Evolutionary conservation across 129 eudicot species (phyloP), one percentile per base, ranked within the genome.

Genomic region (Heracleum sosnowskyi): DNA sequence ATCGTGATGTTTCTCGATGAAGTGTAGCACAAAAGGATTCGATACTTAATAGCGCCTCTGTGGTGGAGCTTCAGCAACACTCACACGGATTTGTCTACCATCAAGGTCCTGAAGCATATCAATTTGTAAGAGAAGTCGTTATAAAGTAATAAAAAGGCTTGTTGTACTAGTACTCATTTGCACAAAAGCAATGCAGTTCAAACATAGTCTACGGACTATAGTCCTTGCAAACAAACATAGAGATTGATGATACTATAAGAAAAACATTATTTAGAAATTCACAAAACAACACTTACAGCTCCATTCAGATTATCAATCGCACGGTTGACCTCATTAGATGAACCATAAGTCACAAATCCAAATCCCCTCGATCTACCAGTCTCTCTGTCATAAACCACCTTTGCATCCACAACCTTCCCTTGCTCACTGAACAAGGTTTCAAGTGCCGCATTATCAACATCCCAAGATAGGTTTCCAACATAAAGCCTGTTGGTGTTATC

Each of bases 301-400:
- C 97, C 98, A 62, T 95, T 86, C 84, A 95, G 79, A 24, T 88
- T 79, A 57, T 89, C 88, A 77, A 95, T 86, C 1, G 98, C 98
- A 69, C 81, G 85, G 79, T 87, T 84, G 86, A 95, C 98, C 86
- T 95, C 98, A 36, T 87, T 90, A 12, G 98, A 78, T 47, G 92
- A 85, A 71, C 91, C 81, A 81, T 79, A 90, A 29, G 98, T 91
- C 57, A 95, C 98, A 80, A 95, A 95, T 34, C 98, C 98, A 24
- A 95, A 95, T 24, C 98, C 98, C 90, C 94, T 90, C 46, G 98
- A 95, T 46, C 92, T 87, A 46, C 98, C 97, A 79, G 92, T 91
- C 28, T 95, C 96, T 85, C 98, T 88, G 86, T 95, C 98, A 41
- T 86, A 91, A 37, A 95, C 96, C n/a, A 95, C 98, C 86, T 82